Evolutionary conservation across 2,329 filamentous ascomycete species (phyloP).

Genomic region (Penicillium thymicola): DNA sequence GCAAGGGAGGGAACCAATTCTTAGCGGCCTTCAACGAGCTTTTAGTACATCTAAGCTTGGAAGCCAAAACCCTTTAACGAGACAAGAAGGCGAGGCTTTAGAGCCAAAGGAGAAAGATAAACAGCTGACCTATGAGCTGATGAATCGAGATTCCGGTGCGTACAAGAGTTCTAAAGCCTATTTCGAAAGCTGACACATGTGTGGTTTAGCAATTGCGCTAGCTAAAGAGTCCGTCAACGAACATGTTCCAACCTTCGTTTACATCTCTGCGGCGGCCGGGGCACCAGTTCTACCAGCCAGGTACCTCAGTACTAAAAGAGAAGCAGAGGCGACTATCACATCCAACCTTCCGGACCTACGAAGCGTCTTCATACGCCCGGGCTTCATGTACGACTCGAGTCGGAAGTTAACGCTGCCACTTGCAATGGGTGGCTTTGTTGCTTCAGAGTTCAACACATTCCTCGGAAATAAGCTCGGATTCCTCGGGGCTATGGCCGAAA

Average conservation of each 20-base stretch:
- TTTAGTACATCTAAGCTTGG: slow-evolving; percentile 64
- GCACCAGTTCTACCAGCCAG: slow-evolving; percentile 78
- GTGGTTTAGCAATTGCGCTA: slow-evolving; percentile 66
- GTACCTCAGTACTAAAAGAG: slow-evolving; percentile 88
- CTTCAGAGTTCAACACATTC: slow-evolving; percentile 71
- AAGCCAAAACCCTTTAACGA: slow-evolving; percentile 68
- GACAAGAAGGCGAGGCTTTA: slow-evolving; percentile 58
- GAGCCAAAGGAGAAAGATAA: slow-evolving; percentile 64
- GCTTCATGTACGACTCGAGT: slow-evolving; percentile 84
- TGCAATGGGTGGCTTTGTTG: slow-evolving; percentile 71
- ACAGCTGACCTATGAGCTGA: slow-evolving; percentile 90
- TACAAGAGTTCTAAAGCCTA: slow-evolving; percentile 2
- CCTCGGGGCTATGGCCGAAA: slow-evolving; percentile 77
- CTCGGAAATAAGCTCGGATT: slow-evolving; percentile 74
- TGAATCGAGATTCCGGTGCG: slow-evolving; percentile 79
- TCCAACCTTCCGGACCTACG: slow-evolving; percentile 71
- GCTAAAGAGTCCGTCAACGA: slow-evolving; percentile 70
- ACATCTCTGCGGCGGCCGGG: slow-evolving; percentile 83
- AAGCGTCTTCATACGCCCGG: slow-evolving; percentile 76
- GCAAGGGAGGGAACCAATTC: slow-evolving; percentile 76
- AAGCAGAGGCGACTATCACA: slow-evolving; percentile 76
- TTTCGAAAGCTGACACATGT: slow-evolving; percentile 8
- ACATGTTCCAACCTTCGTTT: slow-evolving; percentile 70
- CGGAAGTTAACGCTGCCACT: slow-evolving; percentile 80
- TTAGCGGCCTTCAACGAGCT: slow-evolving; percentile 72